Percentiles rank a stretch among this genome's conserved stretches.
Evolutionary conservation across 495 filamentous ascomycete species (phyloP).

Genomic region (Talaromyces stipitatus): DNA sequence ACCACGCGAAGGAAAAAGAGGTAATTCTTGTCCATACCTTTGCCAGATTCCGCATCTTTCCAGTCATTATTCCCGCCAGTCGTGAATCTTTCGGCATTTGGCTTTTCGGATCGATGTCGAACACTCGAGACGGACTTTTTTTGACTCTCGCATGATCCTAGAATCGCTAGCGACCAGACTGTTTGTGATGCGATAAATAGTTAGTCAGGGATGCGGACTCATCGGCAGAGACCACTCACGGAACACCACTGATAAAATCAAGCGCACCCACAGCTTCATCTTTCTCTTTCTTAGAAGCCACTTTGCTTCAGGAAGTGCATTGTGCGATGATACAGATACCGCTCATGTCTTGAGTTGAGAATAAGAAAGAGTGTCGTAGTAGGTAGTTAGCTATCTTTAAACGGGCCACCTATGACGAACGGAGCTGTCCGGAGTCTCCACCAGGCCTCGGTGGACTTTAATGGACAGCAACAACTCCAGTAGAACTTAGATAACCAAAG

Average conservation of each 20-base stretch:
- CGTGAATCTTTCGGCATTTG: constrained; percentile 8
- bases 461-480: no score
- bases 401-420: constrained; percentile 5
- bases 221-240: constrained; percentile 17
- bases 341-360: neutral
- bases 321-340: constrained; percentile 13
- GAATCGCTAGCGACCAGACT: constrained; percentile 33
- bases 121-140: constrained; percentile 12
- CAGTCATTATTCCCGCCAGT: constrained; percentile 11
- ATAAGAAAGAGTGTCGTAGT: neutral
- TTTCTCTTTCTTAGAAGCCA: neutral
- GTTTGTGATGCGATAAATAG: neutral
- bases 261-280: constrained; percentile 33
- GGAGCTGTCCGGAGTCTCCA: neutral
- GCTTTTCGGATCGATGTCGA: constrained; percentile 13
- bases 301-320: constrained; percentile 19
- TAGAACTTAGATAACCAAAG: no score
- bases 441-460: neutral
- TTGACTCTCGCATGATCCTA: constrained; percentile 19
- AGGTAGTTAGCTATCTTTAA: neutral
- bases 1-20: neutral
- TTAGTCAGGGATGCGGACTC: neutral
- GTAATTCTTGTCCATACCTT: constrained; percentile 20
- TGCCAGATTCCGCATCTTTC: constrained; percentile 16
- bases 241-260: constrained; percentile 31